Percentiles rank a stretch among this genome's conserved stretches.
phyloP scores from a whole-genome alignment of 345 rosid species.

The Brassica rapa region DNA sequence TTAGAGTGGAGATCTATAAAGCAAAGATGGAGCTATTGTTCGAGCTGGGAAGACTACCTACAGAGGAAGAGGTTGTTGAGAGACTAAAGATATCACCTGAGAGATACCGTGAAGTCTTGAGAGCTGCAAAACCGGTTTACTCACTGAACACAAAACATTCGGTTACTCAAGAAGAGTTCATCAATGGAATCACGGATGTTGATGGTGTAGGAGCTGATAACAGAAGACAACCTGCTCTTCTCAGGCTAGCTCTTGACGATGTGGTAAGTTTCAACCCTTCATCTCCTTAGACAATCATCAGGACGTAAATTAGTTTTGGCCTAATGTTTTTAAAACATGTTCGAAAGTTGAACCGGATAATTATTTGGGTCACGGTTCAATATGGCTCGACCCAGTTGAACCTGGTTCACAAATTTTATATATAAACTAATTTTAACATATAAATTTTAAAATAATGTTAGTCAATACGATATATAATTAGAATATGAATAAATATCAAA shows the following conservation, averaged over 20 bases:
- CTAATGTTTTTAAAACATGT: conserved; percentile 52
- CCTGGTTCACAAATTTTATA: neutral
- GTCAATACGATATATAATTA: no score
- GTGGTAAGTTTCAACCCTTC: conserved; percentile 56
- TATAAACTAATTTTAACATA: neutral
- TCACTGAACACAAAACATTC: conserved; percentile 77
- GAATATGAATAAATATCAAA: neutral
- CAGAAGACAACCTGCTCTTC: conserved; percentile 74
- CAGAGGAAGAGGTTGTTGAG: conserved; percentile 66
- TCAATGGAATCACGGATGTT: conserved; percentile 66
- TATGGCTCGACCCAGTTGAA: neutral
- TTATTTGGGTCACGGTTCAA: conserved; percentile 20
- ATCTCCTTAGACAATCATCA: conserved; percentile 3
- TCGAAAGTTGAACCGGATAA: conserved; percentile 59
- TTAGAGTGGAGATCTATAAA: conserved; percentile 73
- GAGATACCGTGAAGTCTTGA: conserved; percentile 80
- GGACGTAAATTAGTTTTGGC: neutral
- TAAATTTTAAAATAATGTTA: neutral
- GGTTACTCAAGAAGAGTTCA: conserved; percentile 85
- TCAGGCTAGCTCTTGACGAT: conserved; percentile 95
- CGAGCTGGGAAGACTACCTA: conserved; percentile 70
- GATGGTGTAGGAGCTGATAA: conserved; percentile 71
- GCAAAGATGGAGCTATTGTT: conserved; percentile 64
- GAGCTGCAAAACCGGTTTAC: conserved; percentile 63
- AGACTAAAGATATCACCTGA: conserved; percentile 72